These are phyloP conservation scores for Sphaerulina vaccinii DNA, from an alignment of 2,329 filamentous ascomycete species.

Conservation along the genomic window DNA sequence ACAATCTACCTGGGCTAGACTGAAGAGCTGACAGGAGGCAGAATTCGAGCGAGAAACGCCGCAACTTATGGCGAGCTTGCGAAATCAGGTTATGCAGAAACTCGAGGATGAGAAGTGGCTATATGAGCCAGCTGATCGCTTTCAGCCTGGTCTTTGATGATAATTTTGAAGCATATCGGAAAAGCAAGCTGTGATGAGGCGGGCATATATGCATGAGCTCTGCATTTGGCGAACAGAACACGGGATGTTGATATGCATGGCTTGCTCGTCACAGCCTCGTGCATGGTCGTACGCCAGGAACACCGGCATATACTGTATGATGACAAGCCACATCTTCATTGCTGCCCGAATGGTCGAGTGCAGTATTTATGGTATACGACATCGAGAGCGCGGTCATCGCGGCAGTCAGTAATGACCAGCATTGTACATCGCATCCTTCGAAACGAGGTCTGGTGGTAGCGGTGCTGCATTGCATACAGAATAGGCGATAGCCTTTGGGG, in stretches of 20 bases:
- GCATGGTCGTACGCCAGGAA: not conserved
- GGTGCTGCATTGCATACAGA: not conserved
- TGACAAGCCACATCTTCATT: not conserved
- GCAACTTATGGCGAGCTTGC: conserved; percentile 27
- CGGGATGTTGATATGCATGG: not conserved
- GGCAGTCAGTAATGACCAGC: not conserved
- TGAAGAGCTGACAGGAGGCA: conserved; percentile 13
- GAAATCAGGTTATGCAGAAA: conserved; percentile 28
- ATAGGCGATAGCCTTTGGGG: conserved; percentile 9
- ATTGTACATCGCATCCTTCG: too few relatives aligned
- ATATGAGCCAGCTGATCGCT: conserved; percentile 28
- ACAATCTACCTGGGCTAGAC: not conserved
- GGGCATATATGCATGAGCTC: not conserved
- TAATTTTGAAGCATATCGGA: not conserved
- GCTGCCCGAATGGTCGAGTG: conserved; percentile 1
- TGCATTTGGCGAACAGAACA: not conserved
- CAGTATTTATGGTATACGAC: not conserved
- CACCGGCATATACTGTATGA: not conserved
- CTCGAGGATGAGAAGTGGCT: conserved; percentile 33
- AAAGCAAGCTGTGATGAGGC: not conserved
- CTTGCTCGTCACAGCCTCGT: not conserved
- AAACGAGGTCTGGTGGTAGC: too few relatives aligned
- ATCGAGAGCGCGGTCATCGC: not conserved
- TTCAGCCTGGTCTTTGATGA: conserved; percentile 5
- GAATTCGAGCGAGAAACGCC: conserved; percentile 27